Evolutionary conservation across 2,329 filamentous ascomycete species (phyloP), one percentile per base, ranked within the genome.

Genomic region (Chalaropsis ovoidea): DNA sequence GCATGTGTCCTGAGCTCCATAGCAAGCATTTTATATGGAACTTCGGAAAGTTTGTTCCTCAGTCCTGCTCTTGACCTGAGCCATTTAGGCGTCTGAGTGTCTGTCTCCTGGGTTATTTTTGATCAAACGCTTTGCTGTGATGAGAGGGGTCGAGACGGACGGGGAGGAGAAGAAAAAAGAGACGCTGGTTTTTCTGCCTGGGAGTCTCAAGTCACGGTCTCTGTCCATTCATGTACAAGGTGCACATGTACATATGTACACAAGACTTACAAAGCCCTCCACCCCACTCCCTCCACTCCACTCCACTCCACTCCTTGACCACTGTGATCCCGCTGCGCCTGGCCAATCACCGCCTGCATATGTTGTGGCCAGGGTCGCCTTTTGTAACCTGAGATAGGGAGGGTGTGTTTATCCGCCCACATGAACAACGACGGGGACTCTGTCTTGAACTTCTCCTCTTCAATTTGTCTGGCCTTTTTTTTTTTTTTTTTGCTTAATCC

Each of bases 51-150:
- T 31, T 39, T 31, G 24, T 39, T 2, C 27, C n/a, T 13, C 8
- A 1, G 27, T 19, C 27, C 27, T 39, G 27, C n/a, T n/a, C 17
- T 17, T 58, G n/a, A 31, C 54, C 24, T 58, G 54, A n/a, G 54
- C 27, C 54, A 19, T 58, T 39, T 39, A 58, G 54, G 31, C 54
- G 31, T 58, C 54, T 58, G 27, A 39, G 54, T 39, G 54, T 39
- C 54, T 17, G 54, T 39, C 27, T 58, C 54, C n/a, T 58, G 54
- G 27, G 27, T 39, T 58, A 58, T 58, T 58, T 58, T 58, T 39
- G 24, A 35, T 1, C 10, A 10, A 39, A 58, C 27, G 47, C 47
- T 27, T 24, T 52, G 2, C 22, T 24, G 11, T 52, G 22, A 52
- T 35, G 54, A 58, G 54, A 39, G 54, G 54, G 24, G 24, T 43